Base-by-base conservation (phyloP, 2,329 filamentous ascomycete genomes). In the Talaromyces sp. region DNA sequence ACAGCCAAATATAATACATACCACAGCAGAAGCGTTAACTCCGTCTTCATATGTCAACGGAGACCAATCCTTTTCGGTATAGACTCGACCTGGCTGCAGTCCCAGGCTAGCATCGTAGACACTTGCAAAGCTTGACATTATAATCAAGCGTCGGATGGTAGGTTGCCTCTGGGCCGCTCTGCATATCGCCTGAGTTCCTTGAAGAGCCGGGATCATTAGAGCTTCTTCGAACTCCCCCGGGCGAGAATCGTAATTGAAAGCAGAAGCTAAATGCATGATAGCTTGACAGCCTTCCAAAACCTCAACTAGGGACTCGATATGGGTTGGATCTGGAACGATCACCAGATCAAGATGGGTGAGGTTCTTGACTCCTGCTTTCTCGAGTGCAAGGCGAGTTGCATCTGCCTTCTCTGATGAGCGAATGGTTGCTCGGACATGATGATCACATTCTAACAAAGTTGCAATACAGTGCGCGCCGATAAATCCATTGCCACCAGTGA, bases 151-250 rank as follows among this genome's bases (percentile, higher is more conserved):
- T 22, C 60, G 57, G 3, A 68, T 54, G 5, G 45, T 51, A 1
- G 54, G 27, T 9, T 56, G 48, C 24, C 45, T 46, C 14, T 51
- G 19, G 1, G 67, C 65, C 16, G 67, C 67, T 41, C 59, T 48
- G n/a, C 67, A 61, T 6, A 70, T 52, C 3, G 60, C 56, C 17
- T 57, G 51, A 5, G 66, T 69, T 2, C 66, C 67, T 16, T 62
- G 60, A 10, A 70, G 54, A 1, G 67, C 66, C 0, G 65, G 67
- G 3, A 63, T 55, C 39, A 70, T 62, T 7, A 70, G 54, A 20
- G 67, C 64, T 39, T 63, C 58, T 42, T 70, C 66, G 45, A 68
- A 68, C 22, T 70, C 60, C 0, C 57, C 59, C 0, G 61, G 61
- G 0, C 5, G 29, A 0, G 62, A 62, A 30, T 67, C 56, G 36